These are phyloP conservation scores for Russula virescens DNA, from an alignment of 768 basidiomycete genomes.

Conservation along the genomic window DNA sequence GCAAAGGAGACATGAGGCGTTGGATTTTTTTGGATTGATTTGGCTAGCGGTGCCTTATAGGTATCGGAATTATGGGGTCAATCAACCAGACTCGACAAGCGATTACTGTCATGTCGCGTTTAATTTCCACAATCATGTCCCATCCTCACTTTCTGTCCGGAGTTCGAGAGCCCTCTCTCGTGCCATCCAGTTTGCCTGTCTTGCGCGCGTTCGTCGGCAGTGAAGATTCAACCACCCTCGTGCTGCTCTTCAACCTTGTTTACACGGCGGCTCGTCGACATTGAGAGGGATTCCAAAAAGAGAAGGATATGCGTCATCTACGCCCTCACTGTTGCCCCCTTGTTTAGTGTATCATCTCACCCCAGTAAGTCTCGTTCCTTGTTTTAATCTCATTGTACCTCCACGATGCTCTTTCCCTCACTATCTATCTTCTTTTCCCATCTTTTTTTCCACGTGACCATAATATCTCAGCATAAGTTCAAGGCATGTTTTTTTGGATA, in stretches of 20 bases:
- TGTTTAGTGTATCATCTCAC: constrained; percentile 40
- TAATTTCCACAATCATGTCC: constrained; percentile 29
- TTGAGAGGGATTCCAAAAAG: constrained; percentile 33
- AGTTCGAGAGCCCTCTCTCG: constrained; percentile 52
- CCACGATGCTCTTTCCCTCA: too few species aligned
- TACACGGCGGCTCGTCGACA: constrained; percentile 48
- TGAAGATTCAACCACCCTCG: constrained; percentile 25
- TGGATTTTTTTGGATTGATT: too few species aligned
- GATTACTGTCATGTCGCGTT: constrained; percentile 32
- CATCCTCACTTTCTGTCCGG: constrained; percentile 41
- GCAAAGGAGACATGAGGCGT: neutral
- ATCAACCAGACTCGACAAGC: too few species aligned
- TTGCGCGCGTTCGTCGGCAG: constrained; percentile 35
- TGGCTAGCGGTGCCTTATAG: too few species aligned
- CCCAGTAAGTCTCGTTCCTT: constrained; percentile 43
- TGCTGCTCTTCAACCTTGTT: constrained; percentile 54
- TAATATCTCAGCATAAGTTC: too few species aligned
- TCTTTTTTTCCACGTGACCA: too few species aligned
- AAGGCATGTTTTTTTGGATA: too few species aligned
- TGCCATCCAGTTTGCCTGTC: constrained; percentile 53
- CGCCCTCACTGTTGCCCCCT: constrained; percentile 44
- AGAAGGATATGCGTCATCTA: constrained; percentile 41
- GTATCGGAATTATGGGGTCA: too few species aligned
- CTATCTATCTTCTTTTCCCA: too few species aligned
- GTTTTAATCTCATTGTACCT: too few species aligned